Percentiles rank a stretch among this genome's conserved stretches.
These are phyloP conservation scores for Laetiporus sulphureus DNA, from an alignment of 1,284 basidiomycete species.

Conservation along the genomic window DNA sequence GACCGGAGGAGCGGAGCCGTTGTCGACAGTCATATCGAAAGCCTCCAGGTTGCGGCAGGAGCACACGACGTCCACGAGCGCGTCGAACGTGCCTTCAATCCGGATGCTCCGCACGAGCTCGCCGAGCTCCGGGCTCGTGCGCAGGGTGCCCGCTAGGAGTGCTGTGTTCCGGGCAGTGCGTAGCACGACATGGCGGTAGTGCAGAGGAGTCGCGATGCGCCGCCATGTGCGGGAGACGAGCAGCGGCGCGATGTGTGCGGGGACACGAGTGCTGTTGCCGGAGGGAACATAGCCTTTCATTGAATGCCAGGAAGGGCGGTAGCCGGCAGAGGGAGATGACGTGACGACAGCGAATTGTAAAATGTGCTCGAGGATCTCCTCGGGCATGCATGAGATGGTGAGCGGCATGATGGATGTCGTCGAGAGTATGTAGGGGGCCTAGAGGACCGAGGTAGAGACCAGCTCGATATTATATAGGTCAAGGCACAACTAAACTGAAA, in stretches of 20 bases:
- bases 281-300: conserved; percentile 7
- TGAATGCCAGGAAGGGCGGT: conserved; percentile 26
- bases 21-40: conserved; percentile 41
- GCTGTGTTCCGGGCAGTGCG: conserved; percentile 29
- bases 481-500: neutral
- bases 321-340: conserved; percentile 12
- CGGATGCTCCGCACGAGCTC: conserved; percentile 32
- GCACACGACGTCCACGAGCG: conserved; percentile 22
- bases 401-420: conserved; percentile 8
- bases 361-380: conserved; percentile 50
- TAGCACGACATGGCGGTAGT: conserved; percentile 43
- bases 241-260: conserved; percentile 32
- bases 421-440: neutral
- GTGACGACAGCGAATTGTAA: conserved; percentile 33
- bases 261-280: conserved; percentile 5
- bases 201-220: conserved; percentile 44
- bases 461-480: neutral
- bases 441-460: too few species aligned
- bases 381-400: conserved; percentile 38
- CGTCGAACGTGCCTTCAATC: conserved; percentile 26
- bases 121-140: conserved; percentile 30
- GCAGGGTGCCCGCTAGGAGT: conserved; percentile 34
- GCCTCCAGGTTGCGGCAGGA: conserved; percentile 27
- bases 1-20: conserved; percentile 12
- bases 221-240: conserved; percentile 42